Conservation (phyloP, 305 asterid species). For the Fraxinus velutina region DNA sequence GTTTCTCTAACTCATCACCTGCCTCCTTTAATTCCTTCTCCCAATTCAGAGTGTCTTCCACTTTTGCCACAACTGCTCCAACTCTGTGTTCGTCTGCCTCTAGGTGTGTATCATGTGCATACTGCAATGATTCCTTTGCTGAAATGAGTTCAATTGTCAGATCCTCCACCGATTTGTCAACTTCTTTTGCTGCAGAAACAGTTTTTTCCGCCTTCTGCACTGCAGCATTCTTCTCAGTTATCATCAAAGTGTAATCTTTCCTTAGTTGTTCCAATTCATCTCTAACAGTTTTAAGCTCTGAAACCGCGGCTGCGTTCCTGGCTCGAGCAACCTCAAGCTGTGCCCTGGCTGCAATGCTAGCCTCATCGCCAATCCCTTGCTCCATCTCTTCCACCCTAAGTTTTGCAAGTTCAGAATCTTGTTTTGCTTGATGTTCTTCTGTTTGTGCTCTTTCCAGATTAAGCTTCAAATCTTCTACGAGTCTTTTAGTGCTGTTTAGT, state of each 20-base stretch:
- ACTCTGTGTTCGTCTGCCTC: constrained; percentile 91
- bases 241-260: constrained; percentile 44
- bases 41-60: constrained; percentile 67
- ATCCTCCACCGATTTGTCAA: constrained; percentile 70
- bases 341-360: constrained; percentile 87
- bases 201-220: constrained; percentile 59
- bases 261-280: constrained; percentile 65
- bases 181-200: constrained; percentile 47
- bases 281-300: constrained; percentile 58
- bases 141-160: constrained; percentile 69
- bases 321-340: constrained; percentile 94
- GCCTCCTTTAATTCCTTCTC: constrained; percentile 71
- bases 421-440: constrained; percentile 86
- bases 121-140: constrained; percentile 66
- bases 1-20: constrained; percentile 56
- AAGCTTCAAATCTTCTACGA: constrained; percentile 83
- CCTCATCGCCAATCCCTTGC: constrained; percentile 79
- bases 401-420: constrained; percentile 87
- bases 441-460: constrained; percentile 84
- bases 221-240: constrained; percentile 65
- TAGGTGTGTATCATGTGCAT: constrained; percentile 73
- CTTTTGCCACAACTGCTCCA: constrained; percentile 70
- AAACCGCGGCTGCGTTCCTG: constrained; percentile 68
- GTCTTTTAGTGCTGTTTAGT: constrained; percentile 69
- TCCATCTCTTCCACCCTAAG: constrained; percentile 88